These are phyloP conservation scores for Carex kokanica DNA, from an alignment of 176 grass and related monocot species.

Conservation along the genomic window DNA sequence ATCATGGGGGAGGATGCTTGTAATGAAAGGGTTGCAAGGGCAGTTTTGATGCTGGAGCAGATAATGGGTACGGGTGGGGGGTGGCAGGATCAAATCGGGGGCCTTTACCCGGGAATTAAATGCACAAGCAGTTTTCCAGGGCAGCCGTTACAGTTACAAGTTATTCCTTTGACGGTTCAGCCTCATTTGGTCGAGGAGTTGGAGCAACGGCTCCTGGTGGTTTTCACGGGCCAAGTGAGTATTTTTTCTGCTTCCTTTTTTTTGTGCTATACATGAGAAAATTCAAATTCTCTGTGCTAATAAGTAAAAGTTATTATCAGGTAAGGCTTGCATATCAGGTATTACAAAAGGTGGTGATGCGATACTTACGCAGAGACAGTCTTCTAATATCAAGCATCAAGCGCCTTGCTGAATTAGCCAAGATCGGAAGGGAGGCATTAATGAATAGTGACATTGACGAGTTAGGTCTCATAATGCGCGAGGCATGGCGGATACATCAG, in stretches of 20 bases:
- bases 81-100: slow-evolving; percentile 97
- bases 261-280: neutral
- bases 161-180: slow-evolving; percentile 44
- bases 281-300: neutral
- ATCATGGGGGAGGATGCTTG: slow-evolving; percentile 59
- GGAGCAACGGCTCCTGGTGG: slow-evolving; percentile 64
- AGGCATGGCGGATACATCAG: slow-evolving; percentile 82
- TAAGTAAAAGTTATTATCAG: slow-evolving; percentile 16
- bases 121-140: slow-evolving; percentile 77
- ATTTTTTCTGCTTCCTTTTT: neutral
- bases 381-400: slow-evolving; percentile 84
- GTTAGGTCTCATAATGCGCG: slow-evolving; percentile 71
- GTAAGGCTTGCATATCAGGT: slow-evolving; percentile 81
- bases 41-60: slow-evolving; percentile 77
- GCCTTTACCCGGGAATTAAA: slow-evolving; percentile 85
- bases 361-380: slow-evolving; percentile 73
- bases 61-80: slow-evolving; percentile 95
- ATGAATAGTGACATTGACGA: slow-evolving; percentile 66
- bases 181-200: slow-evolving; percentile 47
- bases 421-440: slow-evolving; percentile 65
- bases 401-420: slow-evolving; percentile 65
- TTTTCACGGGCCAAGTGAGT: slow-evolving; percentile 97
- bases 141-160: slow-evolving; percentile 63
- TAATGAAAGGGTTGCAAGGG: slow-evolving; percentile 67
- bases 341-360: slow-evolving; percentile 71